Evolutionary conservation across 2,329 filamentous ascomycete genomes (phyloP), one percentile per base, ranked within the genome.

Genomic region (Cladosporium cucumerinum): DNA sequence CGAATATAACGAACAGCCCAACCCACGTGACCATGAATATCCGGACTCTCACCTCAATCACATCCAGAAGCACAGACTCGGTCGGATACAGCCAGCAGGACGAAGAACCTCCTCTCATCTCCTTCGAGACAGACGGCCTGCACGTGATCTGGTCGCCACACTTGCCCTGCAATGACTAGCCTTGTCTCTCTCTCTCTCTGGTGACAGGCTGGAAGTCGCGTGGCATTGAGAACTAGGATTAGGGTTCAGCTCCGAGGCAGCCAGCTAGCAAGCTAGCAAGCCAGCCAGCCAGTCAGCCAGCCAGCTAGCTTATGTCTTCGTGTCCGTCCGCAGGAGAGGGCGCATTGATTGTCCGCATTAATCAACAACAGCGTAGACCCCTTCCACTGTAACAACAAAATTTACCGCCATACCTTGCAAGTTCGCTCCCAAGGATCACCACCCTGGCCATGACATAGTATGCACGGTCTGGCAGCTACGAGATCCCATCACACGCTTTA

Each of bases 361-460:
- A 28, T 12, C 51, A 32, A 32, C 51, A 32, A 32, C 51, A 46
- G 5, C 7, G n/a, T 46, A 46, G 39, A 46, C 39, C 39, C 39
- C 39, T 54, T 32, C 26, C 16, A 32, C 51, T 32, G 51, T 30
- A 32, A 54, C 51, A 54, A 28, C 51, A 32, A 18, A 32, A 32
- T 21, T 4, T 21, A 54, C 18, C 25, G n/a, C n/a, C 14, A 8
- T 1, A 4, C 30, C n/a, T 12, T 54, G 51, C 30, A 32, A 26
- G n/a, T 18, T n/a, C 5, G 51, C 28, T 14, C 30, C 51, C 10
- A 28, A 54, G 51, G 51, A 54, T n/a, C 51, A 54, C 30, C 26
- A 30, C 28, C n/a, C 26, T 54, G 62, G 57, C 55, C 62, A 54
- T 64, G 62, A 52, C 43, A 59, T 64, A 64, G 62, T 39, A 64